Base-by-base conservation (phyloP, 2,329 filamentous ascomycete species). In the Elsinoe arachidis region DNA sequence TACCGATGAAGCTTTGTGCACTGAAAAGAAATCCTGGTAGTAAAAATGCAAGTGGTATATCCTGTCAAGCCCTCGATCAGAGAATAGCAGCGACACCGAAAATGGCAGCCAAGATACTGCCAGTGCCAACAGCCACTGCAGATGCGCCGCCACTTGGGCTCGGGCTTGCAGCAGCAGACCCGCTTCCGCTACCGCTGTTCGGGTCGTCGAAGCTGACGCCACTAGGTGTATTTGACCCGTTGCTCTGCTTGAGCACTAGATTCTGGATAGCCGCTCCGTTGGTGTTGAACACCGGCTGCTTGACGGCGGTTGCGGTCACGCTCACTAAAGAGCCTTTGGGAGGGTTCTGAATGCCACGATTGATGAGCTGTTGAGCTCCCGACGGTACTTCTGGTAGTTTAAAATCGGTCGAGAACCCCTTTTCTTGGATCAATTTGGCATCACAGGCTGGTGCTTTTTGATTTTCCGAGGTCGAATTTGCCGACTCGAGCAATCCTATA, bases 331-430 rank as follows among this genome's bases (percentile, higher is more conserved):
- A 70, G 41, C 76, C 77, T 3, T 68, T 69, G 38, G 84, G 83
- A 57, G 83, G 80, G 61, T 80, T 81, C 51, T 72, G 74, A 60
- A 95, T 81, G 61, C 92, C 91, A 51, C 86, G 82, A 63, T 88
- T 77, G 68, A 96, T 92, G 66, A 96, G 78, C 46, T 80, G 77
- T 60, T 84, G 77, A 38, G 84, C 85, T 62, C 84, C 87, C 3
- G 80, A 76, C 11, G 90, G 90, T 5, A 82, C 77, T 2, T 67
- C 73, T 49, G 87, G 91, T 58, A 96, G 76, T 46, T 84, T 85
- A 75, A 95, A 97, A 77, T 89, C 86, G 70, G 75, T 84, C 72
- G 80, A 81, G 77, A 96, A 95, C 61, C 78, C 80, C 59, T 79
- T 73, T 62, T 77, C 76, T 60, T 76, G 79, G 73, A 96, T 91